phyloP scores from a whole-genome alignment of 2,329 filamentous ascomycete species.

The Chrysosporium keratinophilum region DNA sequence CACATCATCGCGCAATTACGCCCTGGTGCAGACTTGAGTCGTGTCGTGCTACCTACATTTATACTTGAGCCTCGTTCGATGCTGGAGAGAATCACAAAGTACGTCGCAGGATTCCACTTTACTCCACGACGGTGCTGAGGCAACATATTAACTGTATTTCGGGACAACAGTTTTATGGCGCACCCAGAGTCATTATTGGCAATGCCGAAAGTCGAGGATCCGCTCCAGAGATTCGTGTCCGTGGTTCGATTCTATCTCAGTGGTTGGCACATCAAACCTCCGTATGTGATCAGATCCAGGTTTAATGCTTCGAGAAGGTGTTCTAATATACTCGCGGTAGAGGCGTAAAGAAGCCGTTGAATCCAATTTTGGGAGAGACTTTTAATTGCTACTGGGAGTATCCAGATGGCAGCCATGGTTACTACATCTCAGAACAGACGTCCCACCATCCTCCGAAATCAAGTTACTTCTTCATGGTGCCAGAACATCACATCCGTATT shows the following conservation, averaged over 20 bases:
- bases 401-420: conserved; percentile 69
- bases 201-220: conserved; percentile 80
- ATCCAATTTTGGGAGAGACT: conserved; percentile 88
- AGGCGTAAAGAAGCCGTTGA: conserved; percentile 95
- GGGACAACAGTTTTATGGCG: conserved; percentile 76
- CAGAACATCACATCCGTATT: conserved; percentile 84
- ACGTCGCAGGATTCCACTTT: conserved; percentile 27
- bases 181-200: conserved; percentile 91
- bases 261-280: conserved; percentile 97
- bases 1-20: conserved; percentile 97
- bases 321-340: conserved; percentile 36
- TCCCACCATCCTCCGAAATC: conserved; percentile 98
- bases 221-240: conserved; percentile 76
- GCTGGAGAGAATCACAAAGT: conserved; percentile 98
- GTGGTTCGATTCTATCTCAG: conserved; percentile 98
- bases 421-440: conserved; percentile 96
- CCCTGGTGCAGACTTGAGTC: conserved; percentile 86
- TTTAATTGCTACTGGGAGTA: conserved; percentile 96
- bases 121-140: neutral
- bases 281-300: conserved; percentile 50
- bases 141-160: conserved; percentile 18
- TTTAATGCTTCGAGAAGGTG: neutral
- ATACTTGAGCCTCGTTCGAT: conserved; percentile 96
- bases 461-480: conserved; percentile 97
- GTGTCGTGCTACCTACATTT: conserved; percentile 91